Base-by-base conservation (phyloP, 2,329 filamentous ascomycete species). In the Penicillium sp. region DNA sequence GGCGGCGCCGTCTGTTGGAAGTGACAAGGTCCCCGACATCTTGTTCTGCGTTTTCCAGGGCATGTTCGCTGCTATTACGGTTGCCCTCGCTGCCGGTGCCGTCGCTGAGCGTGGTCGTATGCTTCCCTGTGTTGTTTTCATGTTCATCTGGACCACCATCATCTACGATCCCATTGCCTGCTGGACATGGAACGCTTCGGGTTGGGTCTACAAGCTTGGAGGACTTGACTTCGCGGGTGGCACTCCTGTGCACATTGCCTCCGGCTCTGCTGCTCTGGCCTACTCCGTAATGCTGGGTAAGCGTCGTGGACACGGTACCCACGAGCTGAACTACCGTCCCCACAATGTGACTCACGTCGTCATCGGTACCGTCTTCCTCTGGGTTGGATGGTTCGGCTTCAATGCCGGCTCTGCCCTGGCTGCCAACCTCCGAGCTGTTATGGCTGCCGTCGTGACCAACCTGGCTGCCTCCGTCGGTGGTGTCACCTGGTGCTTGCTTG, bases 301-400 rank as follows among this genome's bases (percentile, higher is more conserved):
- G 74, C 81, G 89, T 55, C 79, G 84, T 53, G 89, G 89, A 20
- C 88, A 95, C 67, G 88, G 88, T 43, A 95, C 89, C 25, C 86
- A 90, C 66, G 88, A 92, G 69, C 78, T 95, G 61, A 95, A 95
- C 74, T 95, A 92, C 71, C 86, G 90, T 44, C 90, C 90, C 8
- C 90, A 95, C 75, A 95, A 95, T 63, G 89, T 95, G 41, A 93
- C 89, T 3, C 88, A 95, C 68, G 90, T 95, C 59, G 89, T 95
- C 45, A 87, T 95, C 48, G 90, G 90, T 27, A 95, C 90, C 3
- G 89, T 95, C 41, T 95, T 95, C 73, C 83, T 95, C 13, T 95
- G 90, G 89, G 87, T 95, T 13, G 90, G 90, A 46, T 95, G 89
- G 90, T 95, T 95, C 64, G 90, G 90, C 42, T 95, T 95, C 82